phyloP scores from a whole-genome alignment of 75 land plant species.

The Azolla pinnata region DNA sequence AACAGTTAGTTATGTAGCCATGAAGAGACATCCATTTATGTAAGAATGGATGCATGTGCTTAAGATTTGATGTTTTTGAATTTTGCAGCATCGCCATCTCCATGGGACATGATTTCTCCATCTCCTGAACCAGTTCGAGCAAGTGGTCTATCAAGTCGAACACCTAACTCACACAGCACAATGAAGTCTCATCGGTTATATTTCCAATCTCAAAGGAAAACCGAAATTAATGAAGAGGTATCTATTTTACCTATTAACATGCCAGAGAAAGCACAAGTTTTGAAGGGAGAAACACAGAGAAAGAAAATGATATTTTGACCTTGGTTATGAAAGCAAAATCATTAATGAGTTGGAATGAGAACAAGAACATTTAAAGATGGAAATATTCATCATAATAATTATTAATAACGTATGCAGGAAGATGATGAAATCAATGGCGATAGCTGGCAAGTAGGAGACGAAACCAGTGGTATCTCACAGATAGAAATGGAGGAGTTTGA shows the following conservation, averaged over 20 bases:
- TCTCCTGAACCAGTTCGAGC: constrained; percentile 80
- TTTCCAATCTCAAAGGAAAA: constrained; percentile 23
- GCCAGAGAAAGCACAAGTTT: background rate
- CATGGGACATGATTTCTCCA: constrained; percentile 74
- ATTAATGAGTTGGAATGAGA: too few relatives aligned
- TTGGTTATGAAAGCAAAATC: too few relatives aligned
- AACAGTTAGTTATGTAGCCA: constrained; percentile 4
- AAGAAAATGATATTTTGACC: too few relatives aligned
- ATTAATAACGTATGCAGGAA: too few relatives aligned
- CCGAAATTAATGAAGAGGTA: background rate
- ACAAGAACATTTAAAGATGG: too few relatives aligned
- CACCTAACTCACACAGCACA: constrained; percentile 21
- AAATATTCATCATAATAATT: too few relatives aligned
- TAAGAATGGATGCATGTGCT: background rate
- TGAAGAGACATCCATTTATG: background rate
- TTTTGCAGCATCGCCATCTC: constrained; percentile 39
- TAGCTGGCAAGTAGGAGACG: constrained; percentile 6
- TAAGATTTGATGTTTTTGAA: background rate
- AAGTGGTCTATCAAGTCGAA: constrained; percentile 45
- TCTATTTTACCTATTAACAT: background rate
- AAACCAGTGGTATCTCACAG: constrained; percentile 7
- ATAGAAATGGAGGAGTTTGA: constrained; percentile 79
- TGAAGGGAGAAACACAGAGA: too few relatives aligned
- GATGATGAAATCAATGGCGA: constrained; percentile 7
- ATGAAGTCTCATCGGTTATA: constrained; percentile 35